These are phyloP conservation scores for Carex arenaria DNA, from an alignment of 202 grass and related monocot genomes.

Conservation along the genomic window DNA sequence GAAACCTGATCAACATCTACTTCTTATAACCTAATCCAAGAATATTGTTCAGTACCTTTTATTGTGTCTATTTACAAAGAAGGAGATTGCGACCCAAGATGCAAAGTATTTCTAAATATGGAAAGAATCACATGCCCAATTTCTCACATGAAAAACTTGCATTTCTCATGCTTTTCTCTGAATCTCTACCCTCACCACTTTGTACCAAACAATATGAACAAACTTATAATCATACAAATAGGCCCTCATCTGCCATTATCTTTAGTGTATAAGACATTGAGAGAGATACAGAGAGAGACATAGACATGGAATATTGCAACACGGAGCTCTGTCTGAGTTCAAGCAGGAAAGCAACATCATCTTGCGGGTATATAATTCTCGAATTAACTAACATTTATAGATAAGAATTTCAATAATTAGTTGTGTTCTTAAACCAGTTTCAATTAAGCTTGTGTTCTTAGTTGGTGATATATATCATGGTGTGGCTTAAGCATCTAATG, in stretches of 20 bases:
- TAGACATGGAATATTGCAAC: conserved; percentile 14
- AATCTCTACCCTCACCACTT: background rate
- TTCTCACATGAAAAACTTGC: conserved; percentile 20
- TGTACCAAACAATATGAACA: background rate
- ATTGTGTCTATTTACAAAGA: background rate
- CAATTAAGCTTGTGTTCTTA: background rate
- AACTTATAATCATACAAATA: background rate
- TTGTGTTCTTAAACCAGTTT: background rate
- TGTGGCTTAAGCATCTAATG: background rate
- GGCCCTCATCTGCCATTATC: background rate
- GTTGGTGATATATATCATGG: background rate
- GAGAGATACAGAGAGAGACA: background rate
- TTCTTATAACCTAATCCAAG: background rate
- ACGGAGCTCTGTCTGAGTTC: conserved; percentile 23
- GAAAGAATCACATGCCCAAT: conserved; percentile 1
- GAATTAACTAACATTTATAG: background rate
- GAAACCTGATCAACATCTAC: conserved; percentile 1
- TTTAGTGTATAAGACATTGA: background rate
- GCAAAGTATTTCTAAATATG: background rate
- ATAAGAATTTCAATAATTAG: background rate
- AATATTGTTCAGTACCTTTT: conserved; percentile 11
- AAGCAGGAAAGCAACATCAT: background rate
- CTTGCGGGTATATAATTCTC: background rate
- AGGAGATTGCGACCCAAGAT: background rate
- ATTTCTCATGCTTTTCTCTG: conserved; percentile 1